Conservation (phyloP, 257 asterid species). For the Nicotiana knightiana region DNA sequence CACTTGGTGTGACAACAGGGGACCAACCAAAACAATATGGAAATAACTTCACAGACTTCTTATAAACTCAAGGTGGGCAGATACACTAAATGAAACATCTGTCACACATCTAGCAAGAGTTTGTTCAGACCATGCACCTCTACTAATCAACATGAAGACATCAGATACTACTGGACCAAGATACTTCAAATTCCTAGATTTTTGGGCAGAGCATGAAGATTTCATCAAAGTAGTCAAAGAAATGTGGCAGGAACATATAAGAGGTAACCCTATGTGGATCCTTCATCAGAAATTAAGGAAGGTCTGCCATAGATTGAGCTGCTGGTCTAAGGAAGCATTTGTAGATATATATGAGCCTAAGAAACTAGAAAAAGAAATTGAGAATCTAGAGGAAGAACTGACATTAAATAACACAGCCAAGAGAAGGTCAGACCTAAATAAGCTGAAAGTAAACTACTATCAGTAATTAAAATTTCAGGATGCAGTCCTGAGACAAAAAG, state of each 20-base stretch:
- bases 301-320: background rate
- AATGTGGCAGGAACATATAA: background rate
- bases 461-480: background rate
- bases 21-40: background rate
- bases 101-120: background rate
- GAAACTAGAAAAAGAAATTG: background rate
- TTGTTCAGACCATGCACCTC: background rate
- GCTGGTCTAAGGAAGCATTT: background rate
- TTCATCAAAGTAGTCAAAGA: background rate
- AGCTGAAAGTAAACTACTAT: too few relatives aligned
- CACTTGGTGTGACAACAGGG: background rate
- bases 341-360: background rate
- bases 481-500: background rate
- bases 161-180: background rate
- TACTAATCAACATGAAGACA: background rate
- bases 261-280: background rate
- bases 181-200: background rate
- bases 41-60: background rate
- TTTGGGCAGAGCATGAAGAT: background rate
- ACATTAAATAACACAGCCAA: background rate
- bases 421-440: too few relatives aligned
- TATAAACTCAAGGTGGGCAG: background rate
- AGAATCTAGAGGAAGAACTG: background rate
- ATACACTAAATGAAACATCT: background rate
- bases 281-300: background rate